A percentile compares a stretch with the other conserved stretches of the same genome.
Evolutionary conservation across 2,329 filamentous ascomycete species (phyloP).

Genomic region (Cryphonectria carpinicola): DNA sequence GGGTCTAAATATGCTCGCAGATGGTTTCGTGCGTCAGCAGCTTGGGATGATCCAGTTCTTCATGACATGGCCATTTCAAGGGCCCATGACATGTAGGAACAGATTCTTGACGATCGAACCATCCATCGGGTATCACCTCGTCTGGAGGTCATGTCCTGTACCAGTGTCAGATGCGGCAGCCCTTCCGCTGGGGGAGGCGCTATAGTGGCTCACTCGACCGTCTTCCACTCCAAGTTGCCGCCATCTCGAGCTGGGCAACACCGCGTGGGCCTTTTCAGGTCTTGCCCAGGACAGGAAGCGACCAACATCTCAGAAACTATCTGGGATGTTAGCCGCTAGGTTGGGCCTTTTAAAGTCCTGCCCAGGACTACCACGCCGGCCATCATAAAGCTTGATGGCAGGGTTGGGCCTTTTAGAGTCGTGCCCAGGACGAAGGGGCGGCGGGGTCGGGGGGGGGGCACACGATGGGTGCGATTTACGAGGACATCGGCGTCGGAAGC

Average conservation of each 20-base stretch:
- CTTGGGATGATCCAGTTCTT: background rate
- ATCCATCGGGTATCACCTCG: background rate
- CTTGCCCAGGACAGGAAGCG: constrained; percentile 6
- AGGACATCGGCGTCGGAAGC: background rate
- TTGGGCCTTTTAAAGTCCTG: constrained; percentile 42
- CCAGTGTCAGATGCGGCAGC: constrained; percentile 5
- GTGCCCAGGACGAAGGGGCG: constrained; percentile 42
- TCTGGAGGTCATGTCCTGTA: background rate
- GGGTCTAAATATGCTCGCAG: background rate
- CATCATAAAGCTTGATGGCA: constrained; percentile 19
- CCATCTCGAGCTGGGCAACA: background rate
- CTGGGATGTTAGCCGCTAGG: background rate
- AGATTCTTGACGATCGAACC: background rate
- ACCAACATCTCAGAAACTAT: too few relatives aligned
- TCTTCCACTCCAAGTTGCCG: constrained; percentile 11
- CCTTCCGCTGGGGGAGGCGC: background rate
- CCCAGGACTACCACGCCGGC: constrained; percentile 40
- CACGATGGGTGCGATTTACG: background rate
- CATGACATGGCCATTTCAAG: background rate
- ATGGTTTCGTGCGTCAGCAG: background rate
- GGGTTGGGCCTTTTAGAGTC: constrained; percentile 44
- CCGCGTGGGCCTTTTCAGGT: constrained; percentile 10
- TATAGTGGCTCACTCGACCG: background rate
- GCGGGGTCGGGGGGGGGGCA: background rate
- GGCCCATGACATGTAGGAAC: background rate